These are phyloP conservation scores for Colletotrichum sublineola DNA, from an alignment of 2,329 filamentous ascomycete genomes.

Conservation along the genomic window DNA sequence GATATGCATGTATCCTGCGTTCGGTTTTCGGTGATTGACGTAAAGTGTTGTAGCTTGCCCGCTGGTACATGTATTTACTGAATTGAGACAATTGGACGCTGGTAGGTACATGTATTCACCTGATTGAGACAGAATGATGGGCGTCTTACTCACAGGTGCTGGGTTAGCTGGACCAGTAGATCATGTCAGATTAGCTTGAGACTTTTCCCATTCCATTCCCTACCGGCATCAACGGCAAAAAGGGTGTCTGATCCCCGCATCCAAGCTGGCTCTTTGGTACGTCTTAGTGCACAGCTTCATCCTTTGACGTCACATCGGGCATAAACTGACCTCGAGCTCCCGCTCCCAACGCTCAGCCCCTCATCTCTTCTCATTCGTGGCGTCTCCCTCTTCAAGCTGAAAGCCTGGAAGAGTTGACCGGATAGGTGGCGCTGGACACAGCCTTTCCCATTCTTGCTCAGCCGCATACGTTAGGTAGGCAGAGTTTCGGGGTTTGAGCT, in stretches of 20 bases:
- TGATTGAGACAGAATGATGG: neutral
- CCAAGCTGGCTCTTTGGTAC: neutral
- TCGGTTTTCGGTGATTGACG: no score
- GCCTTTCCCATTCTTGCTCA: neutral
- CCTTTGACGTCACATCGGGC: slow-evolving; percentile 16
- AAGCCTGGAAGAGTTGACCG: no score
- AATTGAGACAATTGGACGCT: neutral
- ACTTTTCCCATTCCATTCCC: slow-evolving; percentile 1
- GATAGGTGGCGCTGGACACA: slow-evolving; percentile 4
- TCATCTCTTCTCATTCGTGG: neutral
- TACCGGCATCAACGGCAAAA: neutral
- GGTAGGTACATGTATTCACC: no score
- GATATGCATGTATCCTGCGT: no score
- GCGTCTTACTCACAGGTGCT: no score
- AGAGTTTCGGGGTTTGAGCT: neutral
- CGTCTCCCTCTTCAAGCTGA: neutral
- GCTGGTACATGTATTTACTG: neutral
- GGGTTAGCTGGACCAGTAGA: neutral
- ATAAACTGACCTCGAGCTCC: neutral
- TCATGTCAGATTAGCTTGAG: neutral
- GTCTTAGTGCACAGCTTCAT: slow-evolving; percentile 1
- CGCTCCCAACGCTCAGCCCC: neutral
- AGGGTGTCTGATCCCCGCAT: neutral
- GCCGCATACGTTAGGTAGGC: slow-evolving; percentile 6
- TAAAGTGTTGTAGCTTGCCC: neutral